Conservation (phyloP, 108 stramenopile genomes). For the Nitzschia sp. region DNA sequence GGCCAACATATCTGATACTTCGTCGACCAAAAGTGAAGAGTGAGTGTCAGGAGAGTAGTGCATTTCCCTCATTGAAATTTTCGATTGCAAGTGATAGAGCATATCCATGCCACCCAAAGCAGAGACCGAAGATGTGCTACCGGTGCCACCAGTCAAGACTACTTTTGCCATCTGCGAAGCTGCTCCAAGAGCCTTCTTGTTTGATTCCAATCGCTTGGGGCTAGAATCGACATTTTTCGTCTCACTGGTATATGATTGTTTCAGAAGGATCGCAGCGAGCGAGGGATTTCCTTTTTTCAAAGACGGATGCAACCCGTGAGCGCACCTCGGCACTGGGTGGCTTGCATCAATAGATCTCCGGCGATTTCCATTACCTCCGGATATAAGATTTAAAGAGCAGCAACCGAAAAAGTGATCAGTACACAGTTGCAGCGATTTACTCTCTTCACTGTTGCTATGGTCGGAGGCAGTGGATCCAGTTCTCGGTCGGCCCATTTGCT, state of each 20-base stretch:
- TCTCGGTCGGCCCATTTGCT: background rate
- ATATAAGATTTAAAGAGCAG: background rate
- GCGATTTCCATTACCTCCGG: background rate
- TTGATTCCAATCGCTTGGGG: background rate
- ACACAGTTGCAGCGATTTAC: conserved; percentile 8
- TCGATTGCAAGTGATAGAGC: conserved; percentile 31
- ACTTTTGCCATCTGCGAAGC: background rate
- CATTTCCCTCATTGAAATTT: background rate
- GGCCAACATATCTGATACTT: conserved; percentile 18
- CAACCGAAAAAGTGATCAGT: conserved; percentile 26
- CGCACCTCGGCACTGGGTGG: background rate
- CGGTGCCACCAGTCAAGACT: background rate
- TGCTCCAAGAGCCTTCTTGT: background rate
- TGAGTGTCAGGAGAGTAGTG: background rate
- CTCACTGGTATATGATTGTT: background rate
- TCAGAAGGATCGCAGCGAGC: background rate
- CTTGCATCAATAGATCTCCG: background rate
- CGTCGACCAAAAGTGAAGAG: conserved; percentile 15
- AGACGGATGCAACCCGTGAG: background rate
- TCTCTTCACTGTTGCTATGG: background rate
- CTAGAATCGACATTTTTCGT: background rate
- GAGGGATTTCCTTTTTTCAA: background rate
- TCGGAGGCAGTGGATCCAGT: conserved; percentile 19
- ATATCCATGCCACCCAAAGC: conserved; percentile 37
- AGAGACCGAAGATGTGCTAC: background rate